These are phyloP conservation scores for Linum trigynum DNA, from an alignment of 345 rosid species.

Conservation along the genomic window DNA sequence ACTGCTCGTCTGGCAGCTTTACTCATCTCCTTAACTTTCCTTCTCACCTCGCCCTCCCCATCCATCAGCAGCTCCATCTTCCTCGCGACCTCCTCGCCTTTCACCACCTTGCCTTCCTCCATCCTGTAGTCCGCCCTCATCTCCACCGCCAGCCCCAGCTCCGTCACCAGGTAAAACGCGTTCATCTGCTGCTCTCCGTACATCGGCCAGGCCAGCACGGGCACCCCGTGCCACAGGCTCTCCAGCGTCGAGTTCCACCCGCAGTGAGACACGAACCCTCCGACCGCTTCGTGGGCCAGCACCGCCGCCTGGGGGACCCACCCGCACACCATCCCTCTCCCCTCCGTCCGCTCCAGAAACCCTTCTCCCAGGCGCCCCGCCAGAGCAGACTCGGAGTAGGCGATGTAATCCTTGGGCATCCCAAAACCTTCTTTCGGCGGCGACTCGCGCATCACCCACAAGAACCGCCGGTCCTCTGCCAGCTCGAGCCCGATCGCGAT, in stretches of 20 bases:
- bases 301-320: neutral
- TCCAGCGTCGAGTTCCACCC: neutral
- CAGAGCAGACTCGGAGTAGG: neutral
- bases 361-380: neutral
- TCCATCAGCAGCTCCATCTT: neutral
- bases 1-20: constrained; percentile 21
- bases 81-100: neutral
- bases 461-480: neutral
- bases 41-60: constrained; percentile 20
- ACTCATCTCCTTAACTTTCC: constrained; percentile 23
- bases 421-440: neutral
- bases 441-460: neutral
- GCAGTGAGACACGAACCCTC: neutral
- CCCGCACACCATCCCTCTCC: neutral
- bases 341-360: neutral
- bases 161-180: neutral
- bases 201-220: neutral
- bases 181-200: neutral
- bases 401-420: neutral
- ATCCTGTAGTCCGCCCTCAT: neutral
- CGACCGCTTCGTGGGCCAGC: neutral
- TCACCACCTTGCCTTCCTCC: neutral
- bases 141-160: neutral
- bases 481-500: constrained; percentile 1
- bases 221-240: neutral